Evolutionary conservation across 805 yeast genomes (phyloP), one percentile per base, ranked within the genome.

Genomic region (Candida parachauliodes): DNA sequence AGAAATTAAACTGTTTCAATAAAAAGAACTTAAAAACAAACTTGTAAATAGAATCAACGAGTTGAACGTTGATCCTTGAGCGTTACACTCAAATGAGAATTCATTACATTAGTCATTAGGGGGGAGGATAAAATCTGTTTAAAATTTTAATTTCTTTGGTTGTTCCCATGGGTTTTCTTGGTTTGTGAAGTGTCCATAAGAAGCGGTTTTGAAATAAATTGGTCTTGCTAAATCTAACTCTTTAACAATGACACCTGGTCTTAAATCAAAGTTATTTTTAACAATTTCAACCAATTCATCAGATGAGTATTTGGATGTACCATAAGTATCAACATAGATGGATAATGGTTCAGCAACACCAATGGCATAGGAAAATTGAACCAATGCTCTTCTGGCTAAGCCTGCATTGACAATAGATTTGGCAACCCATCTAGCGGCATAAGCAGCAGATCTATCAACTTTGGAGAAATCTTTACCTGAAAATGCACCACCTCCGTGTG

Each of bases 401-500:
- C 93, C 91, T 49, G 98, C 97, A 57, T 78, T 74, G 50, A 93
- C 95, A 57, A 93, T 80, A 40, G 98, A 93, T 78, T 93, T 93
- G 68, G 98, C 98, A 58, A 93, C 97, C 98, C 98, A 93, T 78
- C 98, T 88, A 57, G 98, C 98, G 60, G 98, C 97, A 67, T 93
- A 93, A 53, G 98, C 98, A 64, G 98, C 98, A 50, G 98, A 91
- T 77, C 98, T 87, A 72, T 93, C 98, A 61, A 93, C 98, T 80
- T 93, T 93, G 68, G 97, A 88, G 86, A 87, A 93, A 73, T 93
- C 98, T 79, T 93, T 93, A 72, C 98, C 98, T 49, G 96, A 85
- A 88, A 93, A 93, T 50, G 98, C 98, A 79, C 98, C 98, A 79
- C 98, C 98, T 74, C 98, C 98, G 79, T 93, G 98, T 61, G 98